Evolutionary conservation across 805 yeast species (phyloP), one percentile per base, ranked within the genome.

Genomic region (Kluyveromyces wickerhamii): DNA sequence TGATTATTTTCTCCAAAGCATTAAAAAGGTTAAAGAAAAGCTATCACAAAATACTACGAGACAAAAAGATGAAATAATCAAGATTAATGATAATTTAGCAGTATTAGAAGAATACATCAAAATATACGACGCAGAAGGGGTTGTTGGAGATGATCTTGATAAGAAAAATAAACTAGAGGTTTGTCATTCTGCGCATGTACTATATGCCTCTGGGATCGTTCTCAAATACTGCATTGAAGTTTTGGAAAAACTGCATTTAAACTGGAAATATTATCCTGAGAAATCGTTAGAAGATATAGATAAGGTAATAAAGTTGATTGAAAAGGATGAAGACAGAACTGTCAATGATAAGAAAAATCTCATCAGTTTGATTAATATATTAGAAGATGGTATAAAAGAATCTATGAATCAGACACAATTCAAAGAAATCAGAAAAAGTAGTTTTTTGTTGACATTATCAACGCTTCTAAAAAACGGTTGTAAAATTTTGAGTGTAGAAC

Each of bases 241-340:
- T n/a, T 30, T 30, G 14, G 11, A 16, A 9, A 21, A 22, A 21
- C 11, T 30, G 11, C 17, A 19, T 14, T 22, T 30, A 4, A 26
- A 30, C 12, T 30, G 33, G 33, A 20, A 30, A 15, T 30, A 21
- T 10, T 30, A 30, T 30, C 33, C 33, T 5, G 33, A 30, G 14
- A 13, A 22, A 21, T 30, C 33, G 5, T 18, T 30, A 30, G 15
- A 14, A 6, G 25, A n/a, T 15, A 20, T 30, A n/a, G 13, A 22
- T 6, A 18, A 15, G 8, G 33, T 26, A 10, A 30, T 14, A 21
- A 18, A 30, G 9, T n/a, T 22, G 2, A 9, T 21, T 9, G 16
- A 21, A 21, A 22, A 21, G 9, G 33, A 30, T 13, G 5, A 6
- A 9, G 3, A 25, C 4, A 30, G 21, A n/a, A 21, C 33, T 14